A percentile compares a stretch with the other conserved stretches of the same genome.
phyloP scores from a whole-genome alignment of 2,329 filamentous ascomycete species.

The Neonectria neomacrospora region DNA sequence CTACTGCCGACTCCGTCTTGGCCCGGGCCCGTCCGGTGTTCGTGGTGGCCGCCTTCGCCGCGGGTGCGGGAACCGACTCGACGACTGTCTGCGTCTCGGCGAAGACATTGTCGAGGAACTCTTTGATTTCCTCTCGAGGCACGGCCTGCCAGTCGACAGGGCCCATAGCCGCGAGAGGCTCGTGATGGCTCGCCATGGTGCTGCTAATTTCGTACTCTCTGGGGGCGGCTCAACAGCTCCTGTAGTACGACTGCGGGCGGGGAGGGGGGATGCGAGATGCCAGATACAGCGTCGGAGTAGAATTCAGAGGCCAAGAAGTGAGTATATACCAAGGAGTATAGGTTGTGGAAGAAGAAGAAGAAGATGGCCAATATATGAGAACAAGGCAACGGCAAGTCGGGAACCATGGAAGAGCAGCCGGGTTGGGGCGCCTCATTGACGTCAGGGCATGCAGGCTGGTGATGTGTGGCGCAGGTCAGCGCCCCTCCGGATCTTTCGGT shows the following conservation, averaged over 20 bases:
- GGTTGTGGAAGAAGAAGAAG: neutral
- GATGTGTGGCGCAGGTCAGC: slow-evolving; percentile 8
- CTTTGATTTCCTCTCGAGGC: slow-evolving; percentile 59
- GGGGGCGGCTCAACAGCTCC: slow-evolving; percentile 4
- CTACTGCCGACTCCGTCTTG: slow-evolving; percentile 64
- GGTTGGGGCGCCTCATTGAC: slow-evolving; percentile 26
- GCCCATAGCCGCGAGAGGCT: slow-evolving; percentile 66
- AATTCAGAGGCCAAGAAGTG: neutral
- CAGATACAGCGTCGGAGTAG: neutral
- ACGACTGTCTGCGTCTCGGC: slow-evolving; percentile 74
- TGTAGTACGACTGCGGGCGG: slow-evolving; percentile 2
- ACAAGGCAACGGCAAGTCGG: slow-evolving; percentile 11
- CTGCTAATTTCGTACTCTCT: neutral
- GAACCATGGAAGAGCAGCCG: slow-evolving; percentile 14
- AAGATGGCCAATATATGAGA: neutral
- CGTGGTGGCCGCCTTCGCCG: slow-evolving; percentile 53
- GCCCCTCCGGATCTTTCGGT: slow-evolving; percentile 9
- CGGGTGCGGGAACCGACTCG: slow-evolving; percentile 75
- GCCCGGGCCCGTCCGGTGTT: slow-evolving; percentile 61
- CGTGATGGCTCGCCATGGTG: slow-evolving; percentile 67
- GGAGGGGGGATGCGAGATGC: neutral
- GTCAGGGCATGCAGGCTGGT: slow-evolving; percentile 16
- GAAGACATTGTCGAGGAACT: slow-evolving; percentile 70
- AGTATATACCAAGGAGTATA: neutral
- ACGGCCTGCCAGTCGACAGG: slow-evolving; percentile 64